Base-by-base conservation (phyloP, 2,329 filamentous ascomycete species). In the Aschersonia sp. region DNA sequence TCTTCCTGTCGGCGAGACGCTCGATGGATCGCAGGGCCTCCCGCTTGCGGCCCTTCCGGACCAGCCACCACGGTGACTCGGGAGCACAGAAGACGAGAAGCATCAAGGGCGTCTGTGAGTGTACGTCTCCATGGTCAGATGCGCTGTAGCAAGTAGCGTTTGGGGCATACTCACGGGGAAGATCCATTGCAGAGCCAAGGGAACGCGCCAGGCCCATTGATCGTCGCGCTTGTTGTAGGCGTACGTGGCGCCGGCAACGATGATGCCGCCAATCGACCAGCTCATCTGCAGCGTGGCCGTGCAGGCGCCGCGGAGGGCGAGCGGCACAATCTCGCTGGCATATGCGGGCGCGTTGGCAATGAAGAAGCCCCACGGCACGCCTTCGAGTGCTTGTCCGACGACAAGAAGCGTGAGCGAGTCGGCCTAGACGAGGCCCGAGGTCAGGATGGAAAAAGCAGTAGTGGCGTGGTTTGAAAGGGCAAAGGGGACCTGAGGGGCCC, bases 211-310 rank as follows among this genome's bases (percentile, higher is more conserved):
- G 7, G 49, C 49, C 49, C 49, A 50, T 14, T 67, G 55, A 56
- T 58, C 54, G 5, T 43, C 0, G 30, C 54, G 55, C 41, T 55
- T 58, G 52, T 77, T 71, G 66, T 73, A 78, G 46, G 60, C 56
- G 56, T 72, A 79, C 22, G 72, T 73, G 47, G 74, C 68, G 43
- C 60, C 76, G 30, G 67, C 70, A 37, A 80, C 76, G 42, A 81
- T 76, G 56, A 81, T 79, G 22, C 65, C 61, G 11, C 77, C 77
- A 53, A 81, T 74, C 4, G 75, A 72, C 77, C 77, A 81, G 63
- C 74, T 75, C 76, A 81, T 80, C 58, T 81, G 76, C 58, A 80
- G 54, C 64, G 75, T 79, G 55, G 75, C 72, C 2, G 77, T 80
- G 11, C 67, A 68, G 42, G 74, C 71, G 49, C 71, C 77, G 58